phyloP scores from a whole-genome alignment of 768 basidiomycete genomes.

The Trametes punicea region DNA sequence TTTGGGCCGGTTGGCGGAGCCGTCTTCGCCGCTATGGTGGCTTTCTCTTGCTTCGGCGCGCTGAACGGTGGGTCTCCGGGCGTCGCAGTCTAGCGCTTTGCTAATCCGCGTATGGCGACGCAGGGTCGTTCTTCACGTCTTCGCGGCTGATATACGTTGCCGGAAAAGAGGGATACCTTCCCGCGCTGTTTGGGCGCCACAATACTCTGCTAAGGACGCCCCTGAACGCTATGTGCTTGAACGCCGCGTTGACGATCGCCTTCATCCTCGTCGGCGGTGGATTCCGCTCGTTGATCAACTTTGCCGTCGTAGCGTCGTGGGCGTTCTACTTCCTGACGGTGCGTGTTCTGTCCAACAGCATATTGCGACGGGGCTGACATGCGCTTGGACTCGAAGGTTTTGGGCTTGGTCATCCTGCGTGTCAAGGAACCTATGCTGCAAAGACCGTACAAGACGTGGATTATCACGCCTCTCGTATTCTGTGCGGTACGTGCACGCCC shows the following conservation, averaged over 20 bases:
- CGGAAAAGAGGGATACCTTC: slow-evolving; percentile 84
- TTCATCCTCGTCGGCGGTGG: slow-evolving; percentile 89
- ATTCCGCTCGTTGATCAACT: slow-evolving; percentile 85
- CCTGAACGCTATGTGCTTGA: slow-evolving; percentile 80
- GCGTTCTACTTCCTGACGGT: slow-evolving; percentile 86
- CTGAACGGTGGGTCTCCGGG: slow-evolving; percentile 64
- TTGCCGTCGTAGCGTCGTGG: slow-evolving; percentile 85
- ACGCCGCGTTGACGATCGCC: slow-evolving; percentile 65
- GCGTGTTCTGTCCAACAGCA: slow-evolving; percentile 20
- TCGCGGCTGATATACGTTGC: slow-evolving; percentile 88
- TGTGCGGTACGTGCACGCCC: slow-evolving; percentile 63
- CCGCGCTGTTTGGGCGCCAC: slow-evolving; percentile 75
- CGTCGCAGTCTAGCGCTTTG: no score
- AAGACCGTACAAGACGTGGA: slow-evolving; percentile 91
- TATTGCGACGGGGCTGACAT: neutral
- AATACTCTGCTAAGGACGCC: slow-evolving; percentile 80
- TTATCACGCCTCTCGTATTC: slow-evolving; percentile 85
- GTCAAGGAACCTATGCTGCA: slow-evolving; percentile 88
- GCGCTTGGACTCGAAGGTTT: slow-evolving; percentile 47
- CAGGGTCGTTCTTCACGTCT: slow-evolving; percentile 70
- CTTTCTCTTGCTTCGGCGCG: slow-evolving; percentile 93
- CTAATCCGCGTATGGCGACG: neutral
- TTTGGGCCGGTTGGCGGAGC: slow-evolving; percentile 87
- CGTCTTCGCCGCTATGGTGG: slow-evolving; percentile 87
- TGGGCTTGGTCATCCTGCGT: slow-evolving; percentile 84